Percentiles rank a stretch among this genome's conserved stretches.
These are phyloP conservation scores for Besnoitia besnoiti DNA, from an alignment of 169 alveolate species.

Conservation along the genomic window DNA sequence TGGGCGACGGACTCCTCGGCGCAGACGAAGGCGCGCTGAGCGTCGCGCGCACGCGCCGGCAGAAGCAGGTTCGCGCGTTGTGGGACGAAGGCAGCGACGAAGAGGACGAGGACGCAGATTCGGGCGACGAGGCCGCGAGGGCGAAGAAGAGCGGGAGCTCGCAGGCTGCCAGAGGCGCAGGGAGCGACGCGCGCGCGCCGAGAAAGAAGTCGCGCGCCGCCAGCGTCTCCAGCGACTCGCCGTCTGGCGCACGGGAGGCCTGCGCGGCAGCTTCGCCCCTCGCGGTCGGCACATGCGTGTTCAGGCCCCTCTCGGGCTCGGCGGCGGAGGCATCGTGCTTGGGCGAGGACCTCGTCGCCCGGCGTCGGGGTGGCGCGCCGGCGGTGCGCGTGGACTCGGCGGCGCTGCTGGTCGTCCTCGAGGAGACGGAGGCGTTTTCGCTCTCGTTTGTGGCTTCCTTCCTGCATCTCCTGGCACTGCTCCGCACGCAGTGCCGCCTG, in stretches of 20 bases:
- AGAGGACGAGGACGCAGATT: neutral
- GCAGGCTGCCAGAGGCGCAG: neutral
- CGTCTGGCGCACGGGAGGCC: neutral
- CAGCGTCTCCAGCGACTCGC: no score
- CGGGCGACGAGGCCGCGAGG: neutral
- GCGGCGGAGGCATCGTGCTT: neutral
- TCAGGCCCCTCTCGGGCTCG: neutral
- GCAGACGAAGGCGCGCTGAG: neutral
- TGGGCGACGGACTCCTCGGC: neutral
- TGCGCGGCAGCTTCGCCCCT: neutral
- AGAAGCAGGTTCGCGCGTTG: no score
- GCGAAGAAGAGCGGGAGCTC: neutral
- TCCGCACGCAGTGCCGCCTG: constrained; percentile 31
- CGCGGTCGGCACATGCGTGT: neutral
- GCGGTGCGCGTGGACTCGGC: constrained; percentile 19
- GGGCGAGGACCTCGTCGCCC: no score
- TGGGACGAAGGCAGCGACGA: neutral
- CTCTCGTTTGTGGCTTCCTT: constrained; percentile 28
- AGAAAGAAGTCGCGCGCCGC: no score
- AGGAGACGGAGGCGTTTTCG: constrained; percentile 63
- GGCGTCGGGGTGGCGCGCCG: neutral
- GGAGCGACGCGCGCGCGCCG: neutral
- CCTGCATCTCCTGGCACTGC: constrained; percentile 63
- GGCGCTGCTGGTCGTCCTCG: constrained; percentile 53
- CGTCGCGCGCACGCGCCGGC: no score